A percentile compares a stretch with the other conserved stretches of the same genome.
Conservation (phyloP, 2,329 filamentous ascomycete species). For the Talaromyces sp. region DNA sequence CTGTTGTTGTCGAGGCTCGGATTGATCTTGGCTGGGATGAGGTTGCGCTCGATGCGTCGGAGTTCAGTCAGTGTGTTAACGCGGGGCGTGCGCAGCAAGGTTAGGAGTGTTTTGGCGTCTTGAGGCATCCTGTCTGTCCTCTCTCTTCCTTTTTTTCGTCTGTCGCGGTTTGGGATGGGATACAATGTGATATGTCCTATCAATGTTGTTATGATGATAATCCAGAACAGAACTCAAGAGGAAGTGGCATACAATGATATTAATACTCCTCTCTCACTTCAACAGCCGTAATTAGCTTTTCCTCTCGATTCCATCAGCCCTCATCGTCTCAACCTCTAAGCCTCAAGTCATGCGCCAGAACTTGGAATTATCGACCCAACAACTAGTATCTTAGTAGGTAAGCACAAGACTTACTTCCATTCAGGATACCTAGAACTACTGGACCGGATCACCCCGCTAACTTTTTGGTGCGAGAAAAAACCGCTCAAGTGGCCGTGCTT, state of each 20-base stretch:
- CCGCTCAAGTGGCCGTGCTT: neutral
- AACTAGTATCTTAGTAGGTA: neutral
- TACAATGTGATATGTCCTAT: neutral
- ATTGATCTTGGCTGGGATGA: slow-evolving; percentile 24
- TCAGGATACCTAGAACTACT: neutral
- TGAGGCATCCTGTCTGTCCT: neutral
- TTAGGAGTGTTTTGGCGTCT: slow-evolving; percentile 47
- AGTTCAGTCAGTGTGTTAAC: slow-evolving; percentile 71
- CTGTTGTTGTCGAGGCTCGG: slow-evolving; percentile 51
- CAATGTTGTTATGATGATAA: neutral
- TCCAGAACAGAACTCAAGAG: neutral
- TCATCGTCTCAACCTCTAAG: neutral
- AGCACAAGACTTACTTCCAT: neutral
- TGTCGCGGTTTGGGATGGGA: neutral
- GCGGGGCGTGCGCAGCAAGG: slow-evolving; percentile 61
- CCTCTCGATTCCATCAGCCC: neutral
- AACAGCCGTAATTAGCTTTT: neutral
- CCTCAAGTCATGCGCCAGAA: neutral
- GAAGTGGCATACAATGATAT: neutral
- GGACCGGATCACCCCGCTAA: neutral
- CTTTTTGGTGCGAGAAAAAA: neutral
- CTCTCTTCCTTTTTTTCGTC: neutral
- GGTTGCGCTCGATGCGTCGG: slow-evolving; percentile 64
- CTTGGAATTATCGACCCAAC: neutral
- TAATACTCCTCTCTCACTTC: neutral